Evolutionary conservation across 1,284 basidiomycete genomes (phyloP).

Genomic region (Golubevia sp.): DNA sequence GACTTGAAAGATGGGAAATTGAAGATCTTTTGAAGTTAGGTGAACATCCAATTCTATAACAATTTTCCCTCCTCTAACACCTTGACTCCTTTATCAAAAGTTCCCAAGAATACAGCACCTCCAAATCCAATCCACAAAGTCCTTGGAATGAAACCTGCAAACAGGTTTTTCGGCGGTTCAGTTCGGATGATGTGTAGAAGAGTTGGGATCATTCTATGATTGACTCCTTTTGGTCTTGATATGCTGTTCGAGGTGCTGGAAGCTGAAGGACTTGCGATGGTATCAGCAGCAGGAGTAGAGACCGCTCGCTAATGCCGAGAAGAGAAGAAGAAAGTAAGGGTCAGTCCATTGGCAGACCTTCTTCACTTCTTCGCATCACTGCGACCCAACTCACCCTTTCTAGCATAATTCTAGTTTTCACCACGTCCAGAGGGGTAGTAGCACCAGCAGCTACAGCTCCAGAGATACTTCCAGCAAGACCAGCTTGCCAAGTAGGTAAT

Average conservation of each 20-base stretch:
- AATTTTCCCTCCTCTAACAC: slow-evolving; percentile 15
- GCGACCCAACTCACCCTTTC: slow-evolving; percentile 25
- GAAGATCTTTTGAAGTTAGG: no score
- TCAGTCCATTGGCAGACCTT: no score
- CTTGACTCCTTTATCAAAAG: slow-evolving; percentile 50
- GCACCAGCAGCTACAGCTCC: slow-evolving; percentile 50
- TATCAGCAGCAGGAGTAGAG: not conserved
- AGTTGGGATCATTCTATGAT: slow-evolving; percentile 44
- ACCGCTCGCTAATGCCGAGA: not conserved
- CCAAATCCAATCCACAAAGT: slow-evolving; percentile 58
- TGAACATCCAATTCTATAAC: not conserved
- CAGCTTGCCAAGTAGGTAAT: slow-evolving; percentile 51
- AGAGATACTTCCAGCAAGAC: slow-evolving; percentile 46
- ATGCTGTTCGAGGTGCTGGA: not conserved
- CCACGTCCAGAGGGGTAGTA: slow-evolving; percentile 58
- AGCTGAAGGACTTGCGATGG: no score
- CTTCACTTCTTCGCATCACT: no score
- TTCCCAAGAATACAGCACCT: slow-evolving; percentile 58
- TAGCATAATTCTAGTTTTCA: slow-evolving; percentile 61
- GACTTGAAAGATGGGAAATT: no score
- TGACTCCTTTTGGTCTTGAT: slow-evolving; percentile 17
- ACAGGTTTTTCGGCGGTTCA: slow-evolving; percentile 45
- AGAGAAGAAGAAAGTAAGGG: not conserved
- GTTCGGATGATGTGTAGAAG: slow-evolving; percentile 34
- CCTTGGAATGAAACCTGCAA: slow-evolving; percentile 50